Percentiles rank a stretch among this genome's conserved stretches.
phyloP scores from a whole-genome alignment of 1,139 yeast genomes.

The Eremothecium cymbalariae region DNA sequence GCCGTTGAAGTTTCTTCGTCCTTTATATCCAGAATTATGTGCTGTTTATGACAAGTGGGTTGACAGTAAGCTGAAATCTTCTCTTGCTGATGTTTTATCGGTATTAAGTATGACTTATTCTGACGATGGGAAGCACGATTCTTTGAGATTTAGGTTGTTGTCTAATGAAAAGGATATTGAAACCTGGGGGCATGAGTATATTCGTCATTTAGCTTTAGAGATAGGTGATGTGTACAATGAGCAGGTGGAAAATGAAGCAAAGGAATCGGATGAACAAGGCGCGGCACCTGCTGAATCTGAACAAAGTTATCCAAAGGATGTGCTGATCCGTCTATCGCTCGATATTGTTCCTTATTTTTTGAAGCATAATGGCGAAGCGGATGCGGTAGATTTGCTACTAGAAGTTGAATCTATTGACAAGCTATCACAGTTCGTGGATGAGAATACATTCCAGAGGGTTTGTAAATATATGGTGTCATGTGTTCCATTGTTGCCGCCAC shows the following conservation, averaged over 20 bases:
- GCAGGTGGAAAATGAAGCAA: conserved; percentile 48
- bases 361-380: conserved; percentile 96
- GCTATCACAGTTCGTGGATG: conserved; percentile 77
- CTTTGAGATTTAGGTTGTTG: conserved; percentile 70
- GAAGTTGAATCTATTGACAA: conserved; percentile 85
- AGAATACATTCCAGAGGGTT: conserved; percentile 75
- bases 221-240: conserved; percentile 81
- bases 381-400: conserved; percentile 85
- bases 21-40: conserved; percentile 65
- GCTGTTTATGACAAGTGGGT: conserved; percentile 65
- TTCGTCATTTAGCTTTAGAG: conserved; percentile 90
- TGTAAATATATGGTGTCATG: conserved; percentile 93
- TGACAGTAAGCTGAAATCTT: conserved; percentile 35
- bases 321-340: conserved; percentile 57
- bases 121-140: conserved; percentile 73
- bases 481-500: conserved; percentile 91
- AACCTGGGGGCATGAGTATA: conserved; percentile 97
- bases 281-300: conserved; percentile 15
- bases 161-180: conserved; percentile 57
- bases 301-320: conserved; percentile 30
- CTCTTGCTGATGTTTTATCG: conserved; percentile 77
- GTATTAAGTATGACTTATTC: conserved; percentile 94
- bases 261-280: conserved; percentile 14
- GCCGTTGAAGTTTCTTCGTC: conserved; percentile 90
- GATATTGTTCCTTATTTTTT: conserved; percentile 84